phyloP scores from a whole-genome alignment of 768 basidiomycete species.

The Podaxis sp. region DNA sequence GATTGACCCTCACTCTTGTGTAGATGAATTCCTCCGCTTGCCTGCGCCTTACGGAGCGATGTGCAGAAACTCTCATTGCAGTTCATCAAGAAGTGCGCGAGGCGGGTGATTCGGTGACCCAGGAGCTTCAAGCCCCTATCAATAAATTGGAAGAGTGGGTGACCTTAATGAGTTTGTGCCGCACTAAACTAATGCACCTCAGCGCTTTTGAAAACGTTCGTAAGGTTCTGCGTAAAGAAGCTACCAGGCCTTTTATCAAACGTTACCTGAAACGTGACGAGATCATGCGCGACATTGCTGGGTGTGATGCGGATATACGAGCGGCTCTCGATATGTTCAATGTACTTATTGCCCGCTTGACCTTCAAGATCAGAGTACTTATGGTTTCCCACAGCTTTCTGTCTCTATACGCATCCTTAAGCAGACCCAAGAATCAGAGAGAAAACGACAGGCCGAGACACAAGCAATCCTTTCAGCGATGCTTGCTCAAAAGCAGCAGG shows the following conservation, averaged over 20 bases:
- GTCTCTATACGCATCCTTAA: slow-evolving; percentile 36
- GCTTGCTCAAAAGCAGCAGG: slow-evolving; percentile 3
- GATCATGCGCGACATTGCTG: slow-evolving; percentile 37
- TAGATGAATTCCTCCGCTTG: slow-evolving; percentile 59
- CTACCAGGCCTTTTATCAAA: slow-evolving; percentile 74
- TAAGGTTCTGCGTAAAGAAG: slow-evolving; percentile 33
- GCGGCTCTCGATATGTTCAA: slow-evolving; percentile 51
- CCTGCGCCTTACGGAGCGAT: slow-evolving; percentile 60
- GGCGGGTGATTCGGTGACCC: slow-evolving; percentile 40
- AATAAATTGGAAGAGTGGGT: slow-evolving; percentile 43
- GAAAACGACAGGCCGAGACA: slow-evolving; percentile 30
- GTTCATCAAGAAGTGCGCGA: slow-evolving; percentile 52
- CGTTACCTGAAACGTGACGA: slow-evolving; percentile 76
- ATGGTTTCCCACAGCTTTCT: slow-evolving; percentile 28
- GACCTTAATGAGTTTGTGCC: no score
- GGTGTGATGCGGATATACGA: slow-evolving; percentile 21
- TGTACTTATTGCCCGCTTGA: slow-evolving; percentile 26
- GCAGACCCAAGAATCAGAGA: slow-evolving; percentile 44
- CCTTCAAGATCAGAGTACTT: neutral
- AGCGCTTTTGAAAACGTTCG: slow-evolving; percentile 16
- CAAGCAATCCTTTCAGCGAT: slow-evolving; percentile 32
- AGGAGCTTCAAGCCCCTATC: slow-evolving; percentile 47
- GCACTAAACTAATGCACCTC: neutral
- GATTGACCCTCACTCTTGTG: neutral
- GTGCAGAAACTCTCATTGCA: slow-evolving; percentile 55